phyloP scores from a whole-genome alignment of 352 stramenopile species.

The Phytophthora cryptogea region DNA sequence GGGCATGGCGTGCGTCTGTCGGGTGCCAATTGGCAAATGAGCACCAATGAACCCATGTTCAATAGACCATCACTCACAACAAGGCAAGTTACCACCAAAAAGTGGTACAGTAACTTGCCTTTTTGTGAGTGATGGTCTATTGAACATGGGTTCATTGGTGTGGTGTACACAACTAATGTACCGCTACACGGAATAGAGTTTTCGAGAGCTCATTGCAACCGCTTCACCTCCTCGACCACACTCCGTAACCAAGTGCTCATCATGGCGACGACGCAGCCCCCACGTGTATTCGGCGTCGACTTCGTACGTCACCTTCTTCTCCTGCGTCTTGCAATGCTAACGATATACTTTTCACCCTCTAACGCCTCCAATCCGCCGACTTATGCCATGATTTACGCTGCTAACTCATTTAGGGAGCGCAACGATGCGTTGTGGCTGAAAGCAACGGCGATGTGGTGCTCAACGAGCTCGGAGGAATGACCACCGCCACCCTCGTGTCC shows the following conservation, averaged over 20 bases:
- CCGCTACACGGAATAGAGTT: constrained; percentile 20
- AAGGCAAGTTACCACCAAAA: constrained; percentile 8
- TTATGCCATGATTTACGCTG: constrained; percentile 9
- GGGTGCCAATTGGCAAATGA: constrained; percentile 20
- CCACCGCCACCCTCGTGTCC: constrained; percentile 84
- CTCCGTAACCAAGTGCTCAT: constrained; percentile 20
- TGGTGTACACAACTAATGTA: not conserved
- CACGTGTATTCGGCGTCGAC: constrained; percentile 77
- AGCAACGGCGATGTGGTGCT: constrained; percentile 82
- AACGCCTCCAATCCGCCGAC: constrained; percentile 5
- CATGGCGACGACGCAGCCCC: constrained; percentile 32
- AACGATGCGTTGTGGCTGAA: constrained; percentile 77
- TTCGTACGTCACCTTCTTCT: constrained; percentile 53
- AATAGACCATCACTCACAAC: constrained; percentile 29
- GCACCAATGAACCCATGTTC: not conserved
- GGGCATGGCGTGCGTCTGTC: constrained; percentile 14
- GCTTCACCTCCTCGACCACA: constrained; percentile 11
- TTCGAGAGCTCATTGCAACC: constrained; percentile 17
- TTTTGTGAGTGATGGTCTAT: constrained; percentile 30
- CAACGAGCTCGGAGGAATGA: constrained; percentile 90
- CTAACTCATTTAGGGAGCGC: constrained; percentile 53
- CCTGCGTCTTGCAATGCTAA: not conserved
- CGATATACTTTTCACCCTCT: not conserved
- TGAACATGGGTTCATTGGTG: constrained; percentile 8
- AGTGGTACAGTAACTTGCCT: no score